Percentiles rank a stretch among this genome's conserved stretches.
phyloP scores from a whole-genome alignment of 148 eudicot genomes.

The Suaeda aralocaspica region DNA sequence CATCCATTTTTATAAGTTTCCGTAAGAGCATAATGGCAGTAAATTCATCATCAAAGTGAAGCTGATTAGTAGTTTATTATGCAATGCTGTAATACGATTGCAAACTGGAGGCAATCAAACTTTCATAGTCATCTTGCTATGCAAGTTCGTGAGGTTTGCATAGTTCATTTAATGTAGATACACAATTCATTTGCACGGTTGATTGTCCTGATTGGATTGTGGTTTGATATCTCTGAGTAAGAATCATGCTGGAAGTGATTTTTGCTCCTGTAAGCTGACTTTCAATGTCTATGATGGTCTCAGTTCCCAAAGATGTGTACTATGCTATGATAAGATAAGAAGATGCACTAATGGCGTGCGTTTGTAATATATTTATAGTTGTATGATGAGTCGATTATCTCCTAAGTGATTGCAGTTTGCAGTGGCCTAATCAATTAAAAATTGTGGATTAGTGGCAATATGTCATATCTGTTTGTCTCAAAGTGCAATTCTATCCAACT shows the following conservation, averaged over 20 bases:
- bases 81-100: not conserved
- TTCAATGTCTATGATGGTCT: not conserved
- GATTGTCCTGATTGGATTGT: not conserved
- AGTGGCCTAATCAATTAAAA: no score
- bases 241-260: not conserved
- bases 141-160: no score
- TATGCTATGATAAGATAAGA: not conserved
- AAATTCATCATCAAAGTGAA: not conserved
- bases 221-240: not conserved
- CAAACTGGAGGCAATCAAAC: not conserved
- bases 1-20: not conserved
- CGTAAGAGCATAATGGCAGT: not conserved
- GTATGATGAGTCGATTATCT: not conserved
- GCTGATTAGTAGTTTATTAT: not conserved
- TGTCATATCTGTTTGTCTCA: not conserved
- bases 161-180: not conserved
- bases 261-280: not conserved
- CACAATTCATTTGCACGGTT: not conserved
- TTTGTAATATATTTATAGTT: not conserved
- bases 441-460: not conserved
- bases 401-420: not conserved
- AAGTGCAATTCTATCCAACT: not conserved
- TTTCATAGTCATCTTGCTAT: not conserved
- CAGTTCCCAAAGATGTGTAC: not conserved
- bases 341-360: not conserved